phyloP scores from a whole-genome alignment of 306 rosid species.

The Vicia sativa region DNA sequence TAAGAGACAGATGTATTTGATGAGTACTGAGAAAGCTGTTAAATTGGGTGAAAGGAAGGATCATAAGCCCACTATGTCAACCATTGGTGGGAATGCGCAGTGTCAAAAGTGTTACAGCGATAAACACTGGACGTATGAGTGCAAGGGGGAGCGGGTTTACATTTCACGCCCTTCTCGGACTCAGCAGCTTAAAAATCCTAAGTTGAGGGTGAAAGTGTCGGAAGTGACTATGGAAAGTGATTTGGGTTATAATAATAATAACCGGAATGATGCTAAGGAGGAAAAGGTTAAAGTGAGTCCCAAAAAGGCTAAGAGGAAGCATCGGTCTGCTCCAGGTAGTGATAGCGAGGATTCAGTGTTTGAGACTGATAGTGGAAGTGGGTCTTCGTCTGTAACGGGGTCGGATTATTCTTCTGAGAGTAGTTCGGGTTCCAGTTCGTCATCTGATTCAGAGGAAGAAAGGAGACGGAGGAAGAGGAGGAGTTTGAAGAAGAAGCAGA shows the following conservation, averaged over 20 bases:
- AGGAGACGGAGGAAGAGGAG: slow-evolving; percentile 61
- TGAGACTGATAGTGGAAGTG: slow-evolving; percentile 86
- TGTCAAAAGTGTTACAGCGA: slow-evolving; percentile 91
- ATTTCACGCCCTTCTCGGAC: slow-evolving; percentile 94
- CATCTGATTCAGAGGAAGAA: slow-evolving; percentile 86
- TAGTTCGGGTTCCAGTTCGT: slow-evolving; percentile 70
- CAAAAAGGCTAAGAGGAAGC: slow-evolving; percentile 78
- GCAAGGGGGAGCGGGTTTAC: slow-evolving; percentile 93
- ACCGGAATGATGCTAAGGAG: slow-evolving; percentile 45
- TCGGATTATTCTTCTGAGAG: slow-evolving; percentile 79
- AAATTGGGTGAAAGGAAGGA: slow-evolving; percentile 93
- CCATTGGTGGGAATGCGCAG: slow-evolving; percentile 59
- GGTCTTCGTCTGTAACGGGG: slow-evolving; percentile 73
- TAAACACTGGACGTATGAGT: slow-evolving; percentile 97
- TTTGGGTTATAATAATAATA: slow-evolving; percentile 54
- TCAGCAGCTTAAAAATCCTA: slow-evolving; percentile 90
- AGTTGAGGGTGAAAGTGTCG: slow-evolving; percentile 68
- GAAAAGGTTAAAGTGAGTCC: slow-evolving; percentile 54
- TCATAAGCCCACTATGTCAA: slow-evolving; percentile 56
- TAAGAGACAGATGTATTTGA: slow-evolving; percentile 96
- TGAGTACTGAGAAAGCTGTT: slow-evolving; percentile 98
- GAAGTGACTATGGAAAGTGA: slow-evolving; percentile 52
- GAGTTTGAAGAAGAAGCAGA: slow-evolving; percentile 67
- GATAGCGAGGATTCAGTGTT: slow-evolving; percentile 93
- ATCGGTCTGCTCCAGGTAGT: slow-evolving; percentile 61